phyloP scores from a whole-genome alignment of 176 grass and related monocot genomes.

The Poa annua region DNA sequence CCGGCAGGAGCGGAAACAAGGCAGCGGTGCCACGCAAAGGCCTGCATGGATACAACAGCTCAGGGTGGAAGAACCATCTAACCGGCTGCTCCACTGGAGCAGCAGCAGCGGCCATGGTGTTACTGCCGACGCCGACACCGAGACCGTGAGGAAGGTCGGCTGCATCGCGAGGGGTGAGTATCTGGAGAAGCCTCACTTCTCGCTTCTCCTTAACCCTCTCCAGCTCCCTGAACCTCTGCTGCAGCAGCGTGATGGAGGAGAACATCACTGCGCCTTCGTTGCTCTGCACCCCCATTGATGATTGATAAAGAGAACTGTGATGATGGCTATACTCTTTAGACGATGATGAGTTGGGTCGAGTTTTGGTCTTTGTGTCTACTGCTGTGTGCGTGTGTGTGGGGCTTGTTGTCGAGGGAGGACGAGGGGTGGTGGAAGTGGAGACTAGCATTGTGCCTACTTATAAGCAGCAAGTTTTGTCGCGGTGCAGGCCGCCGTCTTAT shows the following conservation, averaged over 20 bases:
- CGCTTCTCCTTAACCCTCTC: slow-evolving; percentile 83
- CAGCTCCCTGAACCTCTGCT: slow-evolving; percentile 83
- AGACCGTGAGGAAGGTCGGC: not conserved
- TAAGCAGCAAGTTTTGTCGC: slow-evolving; percentile 47
- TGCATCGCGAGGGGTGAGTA: slow-evolving; percentile 29
- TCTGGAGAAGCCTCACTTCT: slow-evolving; percentile 63
- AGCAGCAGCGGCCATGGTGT: not conserved
- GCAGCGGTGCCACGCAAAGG: slow-evolving; percentile 46
- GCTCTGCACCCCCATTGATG: slow-evolving; percentile 49
- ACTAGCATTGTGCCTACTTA: slow-evolving; percentile 59
- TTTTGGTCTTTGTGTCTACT: slow-evolving; percentile 24
- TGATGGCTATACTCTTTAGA: not conserved
- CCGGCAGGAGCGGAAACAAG: slow-evolving; percentile 36
- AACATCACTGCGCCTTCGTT: slow-evolving; percentile 49
- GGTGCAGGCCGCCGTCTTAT: slow-evolving; percentile 36
- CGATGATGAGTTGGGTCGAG: not conserved
- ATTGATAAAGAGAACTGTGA: slow-evolving; percentile 16
- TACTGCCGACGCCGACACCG: no score
- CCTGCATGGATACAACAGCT: slow-evolving; percentile 64
- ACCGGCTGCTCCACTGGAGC: slow-evolving; percentile 34
- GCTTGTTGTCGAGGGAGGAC: slow-evolving; percentile 8
- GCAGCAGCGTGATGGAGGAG: slow-evolving; percentile 84
- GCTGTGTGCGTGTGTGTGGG: slow-evolving; percentile 25
- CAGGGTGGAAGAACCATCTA: slow-evolving; percentile 70
- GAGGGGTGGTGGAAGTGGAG: slow-evolving; percentile 19